Base-by-base conservation (phyloP, 257 asterid species). In the Pogostemon cablin region DNA sequence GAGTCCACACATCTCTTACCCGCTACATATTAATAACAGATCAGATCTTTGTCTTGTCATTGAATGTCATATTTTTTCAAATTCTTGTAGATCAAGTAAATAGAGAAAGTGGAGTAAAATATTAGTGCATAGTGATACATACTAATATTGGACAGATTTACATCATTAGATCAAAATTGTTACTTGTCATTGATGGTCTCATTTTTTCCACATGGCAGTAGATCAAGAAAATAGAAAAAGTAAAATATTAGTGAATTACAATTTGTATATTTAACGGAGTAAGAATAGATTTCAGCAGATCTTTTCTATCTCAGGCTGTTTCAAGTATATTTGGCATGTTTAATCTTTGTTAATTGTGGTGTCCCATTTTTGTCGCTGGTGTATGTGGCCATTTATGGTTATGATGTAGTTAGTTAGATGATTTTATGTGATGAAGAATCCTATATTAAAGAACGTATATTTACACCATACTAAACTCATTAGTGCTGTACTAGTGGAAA, bases 281-380 rank as follows among this genome's bases (percentile, higher is more conserved):
- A 66, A 49, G 47, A 61, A 61, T 37, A 12, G 55, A n/a, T 40
- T 64, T 39, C 1, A 68, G n/a, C 61, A 47, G 7, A 57, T 37
- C 6, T 5, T 55, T 11, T 72, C 20, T 6, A 65, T 62, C 60
- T 72, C 55, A 4, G 9, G 34, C 62, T 38, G 56, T 54, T 49
- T 66, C 15, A 38, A 37, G 52, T 65, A 17, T 34, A 65, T 5
- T 55, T 65, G 58, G 7, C 68, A 39, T 71, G 55, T 68, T 59
- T 77, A 68, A 49, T 63, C 47, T 62, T 37, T 56, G 68, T 69
- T 79, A 63, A 66, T 49, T 71, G 50, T 52, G 60, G 62, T 53
- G 66, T 72, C 65, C 62, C n/a, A 49, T 68, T 74, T 35, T 79
- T 77, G 62, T 71, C 75, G 83, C 20, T 15, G 2, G 65, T 62